phyloP scores from a whole-genome alignment of 2,329 filamentous ascomycete genomes.

The Trichoderma polysporum region DNA sequence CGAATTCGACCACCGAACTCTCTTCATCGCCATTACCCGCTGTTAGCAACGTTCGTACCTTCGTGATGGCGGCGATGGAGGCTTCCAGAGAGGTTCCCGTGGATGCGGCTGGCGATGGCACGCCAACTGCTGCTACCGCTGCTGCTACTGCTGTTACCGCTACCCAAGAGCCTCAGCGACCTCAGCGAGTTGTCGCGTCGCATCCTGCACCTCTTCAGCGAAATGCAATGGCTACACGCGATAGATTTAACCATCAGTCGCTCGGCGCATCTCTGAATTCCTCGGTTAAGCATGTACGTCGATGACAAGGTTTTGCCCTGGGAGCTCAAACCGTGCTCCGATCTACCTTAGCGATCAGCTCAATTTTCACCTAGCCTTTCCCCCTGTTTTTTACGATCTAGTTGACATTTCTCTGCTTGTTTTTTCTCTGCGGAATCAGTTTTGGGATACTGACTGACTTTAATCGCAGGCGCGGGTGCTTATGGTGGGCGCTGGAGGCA shows the following conservation, averaged over 20 bases:
- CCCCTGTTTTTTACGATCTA: background rate
- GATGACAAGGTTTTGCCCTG: background rate
- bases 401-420: background rate
- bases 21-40: background rate
- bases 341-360: background rate
- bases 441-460: slow-evolving; percentile 10
- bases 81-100: slow-evolving; percentile 6
- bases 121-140: background rate
- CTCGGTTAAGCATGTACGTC: slow-evolving; percentile 66
- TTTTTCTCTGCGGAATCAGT: background rate
- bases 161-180: slow-evolving; percentile 21
- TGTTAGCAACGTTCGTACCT: background rate
- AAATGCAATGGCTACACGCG: slow-evolving; percentile 41
- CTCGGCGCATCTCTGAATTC: slow-evolving; percentile 64
- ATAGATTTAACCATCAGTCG: slow-evolving; percentile 62
- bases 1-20: background rate
- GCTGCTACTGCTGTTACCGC: background rate
- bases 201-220: slow-evolving; percentile 30
- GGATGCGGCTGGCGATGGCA: background rate
- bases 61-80: slow-evolving; percentile 18
- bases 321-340: background rate
- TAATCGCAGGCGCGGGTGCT: slow-evolving; percentile 71
- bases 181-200: slow-evolving; percentile 25
- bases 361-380: no score
- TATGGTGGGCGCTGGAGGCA: slow-evolving; percentile 94